A percentile compares a stretch with the other conserved stretches of the same genome.
Conservation (phyloP, 371 early-diverging fungal species). For the Smittium mucronatum region DNA sequence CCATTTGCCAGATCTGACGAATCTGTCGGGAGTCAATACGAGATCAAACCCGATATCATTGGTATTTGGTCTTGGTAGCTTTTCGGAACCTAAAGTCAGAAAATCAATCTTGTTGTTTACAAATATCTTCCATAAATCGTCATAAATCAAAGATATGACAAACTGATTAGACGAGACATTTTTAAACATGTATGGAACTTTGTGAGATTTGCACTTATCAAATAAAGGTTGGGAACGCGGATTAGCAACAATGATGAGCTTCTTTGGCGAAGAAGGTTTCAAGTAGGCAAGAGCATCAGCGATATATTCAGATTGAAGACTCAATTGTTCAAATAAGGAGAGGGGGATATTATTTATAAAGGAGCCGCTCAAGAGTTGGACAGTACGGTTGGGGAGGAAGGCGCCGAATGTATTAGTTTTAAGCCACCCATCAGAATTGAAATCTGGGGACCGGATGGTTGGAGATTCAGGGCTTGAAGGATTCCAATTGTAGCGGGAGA, state of each 20-base stretch:
- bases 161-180: background rate
- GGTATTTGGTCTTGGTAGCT: background rate
- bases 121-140: conserved; percentile 8
- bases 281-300: background rate
- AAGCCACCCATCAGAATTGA: conserved; percentile 3
- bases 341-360: background rate
- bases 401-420: background rate
- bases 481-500: conserved; percentile 40
- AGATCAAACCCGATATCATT: background rate
- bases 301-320: background rate
- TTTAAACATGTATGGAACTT: conserved; percentile 3
- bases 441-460: background rate
- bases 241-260: background rate
- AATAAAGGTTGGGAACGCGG: conserved; percentile 4
- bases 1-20: background rate
- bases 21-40: background rate
- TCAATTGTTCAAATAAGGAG: background rate
- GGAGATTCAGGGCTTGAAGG: background rate
- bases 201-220: background rate
- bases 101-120: conserved; percentile 3
- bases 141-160: conserved; percentile 2
- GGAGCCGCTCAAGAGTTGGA: background rate
- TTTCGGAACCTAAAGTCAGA: background rate
- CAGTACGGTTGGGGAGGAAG: conserved; percentile 5
- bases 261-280: background rate